Evolutionary conservation across 352 stramenopile species (phyloP), one percentile per base, ranked within the genome.

Genomic region (Blastocystis sp.): DNA sequence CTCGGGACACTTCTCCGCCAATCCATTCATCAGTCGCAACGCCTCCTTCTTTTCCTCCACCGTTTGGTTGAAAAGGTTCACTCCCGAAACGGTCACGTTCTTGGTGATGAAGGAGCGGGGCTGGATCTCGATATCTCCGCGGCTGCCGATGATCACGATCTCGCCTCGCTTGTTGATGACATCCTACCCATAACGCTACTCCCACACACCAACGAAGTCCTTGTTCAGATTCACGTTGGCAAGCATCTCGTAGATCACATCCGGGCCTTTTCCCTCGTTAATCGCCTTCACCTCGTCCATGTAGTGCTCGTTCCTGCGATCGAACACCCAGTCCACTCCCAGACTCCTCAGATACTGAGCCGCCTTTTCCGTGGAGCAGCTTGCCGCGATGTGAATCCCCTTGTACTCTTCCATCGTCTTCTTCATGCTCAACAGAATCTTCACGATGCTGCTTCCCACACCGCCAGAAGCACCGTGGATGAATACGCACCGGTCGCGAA

Each of bases 191-290:
- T 79, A 0, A 57, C 21, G 28, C 19, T 9, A 42, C 43, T 57
- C 28, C 43, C 17, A 9, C 38, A 19, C 54, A 62, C 38, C n/a
- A 42, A 88, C 78, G 0, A 88, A 52, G 34, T 88, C 78, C 21
- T 45, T 79, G n/a, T 54, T 28, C 28, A 88, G 48, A 78, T 88
- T 88, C 19, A 68, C 60, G 4, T 88, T 88, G 9, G 78, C 78
- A 6, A 88, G 78, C 78, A 88, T 88, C 34, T 88, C 78, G 34
- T 69, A 88, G 6, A 88, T 78, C 21, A 79, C 64, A 65, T 76
- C 68, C 7, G 78, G 78, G 21, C 74, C 74, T 19, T 84, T 84
- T 28, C 74, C 74, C 6, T 48, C 34, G 57, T 84, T 84, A 19
- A 69, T 38, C 19, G 3, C 21, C 21, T 70, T 34, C 10, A 84